Evolutionary conservation across 2,329 filamentous ascomycete genomes (phyloP).

Genomic region (Rutstroemia sp.): DNA sequence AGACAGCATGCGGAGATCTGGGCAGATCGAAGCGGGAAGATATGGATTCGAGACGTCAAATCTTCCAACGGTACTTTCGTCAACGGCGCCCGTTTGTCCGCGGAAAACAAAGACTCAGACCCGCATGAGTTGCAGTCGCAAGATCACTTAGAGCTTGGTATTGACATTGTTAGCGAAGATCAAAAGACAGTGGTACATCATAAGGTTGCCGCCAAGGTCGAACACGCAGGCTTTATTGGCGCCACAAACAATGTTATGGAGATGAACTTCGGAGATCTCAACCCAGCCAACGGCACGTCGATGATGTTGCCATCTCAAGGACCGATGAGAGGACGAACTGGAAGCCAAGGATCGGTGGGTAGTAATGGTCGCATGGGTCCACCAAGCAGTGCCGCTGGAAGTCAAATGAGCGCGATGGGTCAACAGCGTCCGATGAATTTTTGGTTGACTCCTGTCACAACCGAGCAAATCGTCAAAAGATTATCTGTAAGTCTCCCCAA

Average conservation of each 20-base stretch:
- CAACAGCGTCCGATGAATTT: constrained; percentile 74
- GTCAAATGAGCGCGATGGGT: constrained; percentile 48
- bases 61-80: constrained; percentile 99
- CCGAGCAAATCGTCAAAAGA: constrained; percentile 89
- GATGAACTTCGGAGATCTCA: constrained; percentile 86
- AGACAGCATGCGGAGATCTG: constrained; percentile 95
- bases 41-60: constrained; percentile 95
- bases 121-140: constrained; percentile 87
- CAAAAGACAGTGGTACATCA: constrained; percentile 98
- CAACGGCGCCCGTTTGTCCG: constrained; percentile 82
- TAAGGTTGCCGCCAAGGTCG: constrained; percentile 94
- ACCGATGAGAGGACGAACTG: constrained; percentile 62
- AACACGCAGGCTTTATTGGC: constrained; percentile 81
- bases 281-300: constrained; percentile 62
- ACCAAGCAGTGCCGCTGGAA: constrained; percentile 46
- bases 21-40: constrained; percentile 76
- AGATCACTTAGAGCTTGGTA: constrained; percentile 89
- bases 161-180: constrained; percentile 97
- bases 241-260: constrained; percentile 72
- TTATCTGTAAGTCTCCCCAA: constrained; percentile 22
- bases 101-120: constrained; percentile 92
- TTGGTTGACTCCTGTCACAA: constrained; percentile 82
- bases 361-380: constrained; percentile 51
- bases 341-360: constrained; percentile 56
- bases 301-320: constrained; percentile 64